phyloP scores from a whole-genome alignment of 2,329 filamentous ascomycete species.

The Paracoccidioides brasiliensis region DNA sequence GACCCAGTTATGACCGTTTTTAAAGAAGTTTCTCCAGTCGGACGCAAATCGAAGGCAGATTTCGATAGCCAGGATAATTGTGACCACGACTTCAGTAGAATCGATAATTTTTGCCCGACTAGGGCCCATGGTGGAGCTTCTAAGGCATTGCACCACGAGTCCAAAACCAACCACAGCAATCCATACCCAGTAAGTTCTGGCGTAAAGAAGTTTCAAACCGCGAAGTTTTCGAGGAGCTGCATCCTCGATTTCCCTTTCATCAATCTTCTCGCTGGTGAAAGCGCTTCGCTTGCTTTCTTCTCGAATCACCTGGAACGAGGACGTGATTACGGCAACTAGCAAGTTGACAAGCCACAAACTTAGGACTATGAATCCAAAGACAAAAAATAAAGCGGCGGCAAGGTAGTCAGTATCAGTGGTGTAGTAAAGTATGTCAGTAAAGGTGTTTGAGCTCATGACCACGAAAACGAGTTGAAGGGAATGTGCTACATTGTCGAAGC shows the following conservation, averaged over 20 bases:
- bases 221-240: constrained; percentile 20
- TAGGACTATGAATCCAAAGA: constrained; percentile 68
- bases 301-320: constrained; percentile 93
- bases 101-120: constrained; percentile 53
- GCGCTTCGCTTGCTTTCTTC: constrained; percentile 92
- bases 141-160: constrained; percentile 63
- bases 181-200: constrained; percentile 66
- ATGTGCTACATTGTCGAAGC: constrained; percentile 87
- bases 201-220: constrained; percentile 56
- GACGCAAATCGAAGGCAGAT: constrained; percentile 65
- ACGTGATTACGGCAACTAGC: constrained; percentile 90
- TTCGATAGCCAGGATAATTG: constrained; percentile 64
- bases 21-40: constrained; percentile 72
- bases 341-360: constrained; percentile 95
- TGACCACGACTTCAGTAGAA: constrained; percentile 60
- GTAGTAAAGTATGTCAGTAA: constrained; percentile 86
- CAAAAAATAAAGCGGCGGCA: constrained; percentile 65
- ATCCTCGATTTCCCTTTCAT: constrained; percentile 32
- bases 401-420: constrained; percentile 87
- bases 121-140: constrained; percentile 61
- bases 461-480: constrained; percentile 93
- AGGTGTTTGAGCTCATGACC: constrained; percentile 97
- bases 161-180: constrained; percentile 66
- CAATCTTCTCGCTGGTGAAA: constrained; percentile 63
- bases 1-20: constrained; percentile 59